These are phyloP conservation scores for Ogataea siamensis DNA, from an alignment of 805 yeast genomes.

Conservation along the genomic window DNA sequence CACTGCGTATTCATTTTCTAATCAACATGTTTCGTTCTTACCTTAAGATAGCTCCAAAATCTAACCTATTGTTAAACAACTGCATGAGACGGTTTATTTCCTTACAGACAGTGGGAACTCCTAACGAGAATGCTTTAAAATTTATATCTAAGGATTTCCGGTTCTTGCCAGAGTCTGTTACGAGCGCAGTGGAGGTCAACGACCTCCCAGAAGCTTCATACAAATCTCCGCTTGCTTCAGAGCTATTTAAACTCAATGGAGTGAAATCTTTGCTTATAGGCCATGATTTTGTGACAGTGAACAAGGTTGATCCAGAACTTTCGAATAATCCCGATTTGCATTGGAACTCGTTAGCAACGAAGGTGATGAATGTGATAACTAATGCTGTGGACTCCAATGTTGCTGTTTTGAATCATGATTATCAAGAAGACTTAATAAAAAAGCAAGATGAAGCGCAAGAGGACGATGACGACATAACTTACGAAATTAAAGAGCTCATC, in stretches of 20 bases:
- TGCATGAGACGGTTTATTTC: constrained; percentile 16
- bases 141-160: constrained; percentile 49
- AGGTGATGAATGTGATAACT: constrained; percentile 26
- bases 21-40: background rate
- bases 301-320: constrained; percentile 42
- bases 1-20: background rate
- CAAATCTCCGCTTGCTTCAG: constrained; percentile 62
- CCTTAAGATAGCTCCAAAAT: background rate
- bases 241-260: constrained; percentile 57
- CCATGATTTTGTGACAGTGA: constrained; percentile 68
- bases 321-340: constrained; percentile 35
- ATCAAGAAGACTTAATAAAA: constrained; percentile 21
- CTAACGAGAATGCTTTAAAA: constrained; percentile 73
- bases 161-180: constrained; percentile 43
- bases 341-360: constrained; percentile 31
- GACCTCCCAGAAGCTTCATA: constrained; percentile 51
- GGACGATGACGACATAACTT: constrained; percentile 63
- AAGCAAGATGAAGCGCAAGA: constrained; percentile 39
- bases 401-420: constrained; percentile 27
- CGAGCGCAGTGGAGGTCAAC: constrained; percentile 51
- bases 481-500: constrained; percentile 66
- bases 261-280: constrained; percentile 75
- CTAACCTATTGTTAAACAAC: background rate
- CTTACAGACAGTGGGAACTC: constrained; percentile 55
- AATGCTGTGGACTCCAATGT: constrained; percentile 28